A percentile compares a stretch with the other conserved stretches of the same genome.
These are phyloP conservation scores for Eutypella sp. DNA, from an alignment of 2,329 filamentous ascomycete species.

Conservation along the genomic window DNA sequence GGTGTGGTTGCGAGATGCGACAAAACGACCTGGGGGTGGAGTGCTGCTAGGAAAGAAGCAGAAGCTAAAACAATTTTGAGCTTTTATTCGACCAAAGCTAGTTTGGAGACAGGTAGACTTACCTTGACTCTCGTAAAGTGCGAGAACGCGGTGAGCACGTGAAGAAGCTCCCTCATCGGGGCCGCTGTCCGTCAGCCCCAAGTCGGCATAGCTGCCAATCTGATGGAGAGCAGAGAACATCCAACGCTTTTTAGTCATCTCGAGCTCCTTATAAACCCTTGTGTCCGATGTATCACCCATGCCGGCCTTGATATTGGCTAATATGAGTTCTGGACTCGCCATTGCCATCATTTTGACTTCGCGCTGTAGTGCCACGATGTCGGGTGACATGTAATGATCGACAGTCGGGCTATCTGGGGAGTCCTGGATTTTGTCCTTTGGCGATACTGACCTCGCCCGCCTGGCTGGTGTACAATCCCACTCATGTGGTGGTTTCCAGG, in stretches of 20 bases:
- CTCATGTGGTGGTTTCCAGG: slow-evolving; percentile 41
- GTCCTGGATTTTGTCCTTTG: slow-evolving; percentile 16
- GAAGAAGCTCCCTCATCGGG: slow-evolving; percentile 12
- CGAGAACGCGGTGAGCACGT: slow-evolving; percentile 34
- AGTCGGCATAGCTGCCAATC: slow-evolving; percentile 33
- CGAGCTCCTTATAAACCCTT: slow-evolving; percentile 44
- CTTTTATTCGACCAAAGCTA: slow-evolving; percentile 17
- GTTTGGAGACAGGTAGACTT: slow-evolving; percentile 13
- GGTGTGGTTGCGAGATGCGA: slow-evolving; percentile 43
- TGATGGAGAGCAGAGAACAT: slow-evolving; percentile 53
- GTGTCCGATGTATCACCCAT: slow-evolving; percentile 41
- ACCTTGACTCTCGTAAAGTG: slow-evolving; percentile 50
- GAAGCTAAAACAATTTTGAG: slow-evolving; percentile 37
- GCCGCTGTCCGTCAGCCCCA: slow-evolving; percentile 8
- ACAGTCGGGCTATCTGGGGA: slow-evolving; percentile 14
- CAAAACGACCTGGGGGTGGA: slow-evolving; percentile 35
- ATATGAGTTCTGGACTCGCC: slow-evolving; percentile 45
- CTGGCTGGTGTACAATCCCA: slow-evolving; percentile 34
- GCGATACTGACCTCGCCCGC: slow-evolving; percentile 10
- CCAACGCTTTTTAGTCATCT: slow-evolving; percentile 55
- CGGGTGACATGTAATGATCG: slow-evolving; percentile 23
- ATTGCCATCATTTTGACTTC: slow-evolving; percentile 52
- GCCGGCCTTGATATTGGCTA: slow-evolving; percentile 50
- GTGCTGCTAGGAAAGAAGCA: slow-evolving; percentile 43
- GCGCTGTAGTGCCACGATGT: slow-evolving; percentile 39